Base-by-base conservation (phyloP, 768 basidiomycete genomes). In the Trametes gibbosa region DNA sequence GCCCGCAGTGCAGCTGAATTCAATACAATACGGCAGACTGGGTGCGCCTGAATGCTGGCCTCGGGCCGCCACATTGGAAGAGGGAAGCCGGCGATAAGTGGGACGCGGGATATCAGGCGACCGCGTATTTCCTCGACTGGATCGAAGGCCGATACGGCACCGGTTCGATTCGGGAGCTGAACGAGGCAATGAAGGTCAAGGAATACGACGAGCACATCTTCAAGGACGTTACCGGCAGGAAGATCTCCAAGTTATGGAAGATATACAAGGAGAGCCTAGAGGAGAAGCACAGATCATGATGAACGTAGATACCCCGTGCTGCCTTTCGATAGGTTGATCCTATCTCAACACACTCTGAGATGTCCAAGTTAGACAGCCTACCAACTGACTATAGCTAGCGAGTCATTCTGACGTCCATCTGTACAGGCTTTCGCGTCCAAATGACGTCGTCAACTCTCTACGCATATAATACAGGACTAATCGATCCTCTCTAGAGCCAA, bases 111-210 rank as follows among this genome's bases (percentile, higher is more conserved):
- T 92, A 92, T 69, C 82, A 84, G 40, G 78, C 76, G 25, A 92
- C 90, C 1, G 89, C 80, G 2, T 91, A 81, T 69, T 91, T 92
- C 66, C 80, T 91, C 53, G 80, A 83, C 52, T 91, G 88, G 87
- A 58, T 78, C 58, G 83, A 89, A 67, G 72, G 68, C 23, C 75
- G 76, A 21, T 79, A 80, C 56, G 82, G 85, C 12, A 70, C 73
- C 19, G 82, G 83, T 23, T 79, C 81, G 9, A 72, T 91, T 9
- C 77, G 76, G 41, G 78, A 78, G 66, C 75, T 92, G 35, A 92
- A 91, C 60, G 76, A 66, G 25, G 66, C 70, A 32, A 73, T 90
- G 76, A 77, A 76, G 49, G 77, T 78, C 47, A 69, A 63, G 16
- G 73, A 74, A 40, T 87, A 86, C 56, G 75, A 82, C 42, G 79